Evolutionary conservation across 106 monocot species (phyloP).

Genomic region (Dendrobium nobile): DNA sequence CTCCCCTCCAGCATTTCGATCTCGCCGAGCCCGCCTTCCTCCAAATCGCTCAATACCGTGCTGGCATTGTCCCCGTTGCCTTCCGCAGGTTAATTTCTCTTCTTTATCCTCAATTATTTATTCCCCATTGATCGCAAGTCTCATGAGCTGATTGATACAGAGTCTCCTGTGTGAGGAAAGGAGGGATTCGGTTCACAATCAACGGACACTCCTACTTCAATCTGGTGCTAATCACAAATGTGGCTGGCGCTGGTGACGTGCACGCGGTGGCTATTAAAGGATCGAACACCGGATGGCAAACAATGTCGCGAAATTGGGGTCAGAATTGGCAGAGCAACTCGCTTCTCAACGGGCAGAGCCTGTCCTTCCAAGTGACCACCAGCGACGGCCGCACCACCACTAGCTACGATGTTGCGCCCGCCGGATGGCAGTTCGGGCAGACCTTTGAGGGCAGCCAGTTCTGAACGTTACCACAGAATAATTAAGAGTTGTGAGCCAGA

Average conservation of each 20-base stretch:
- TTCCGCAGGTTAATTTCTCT: constrained; percentile 22
- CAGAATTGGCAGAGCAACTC: constrained; percentile 89
- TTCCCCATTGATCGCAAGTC: too few relatives aligned
- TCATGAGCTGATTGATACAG: constrained; percentile 2
- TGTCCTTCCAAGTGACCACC: constrained; percentile 75
- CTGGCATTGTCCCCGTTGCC: constrained; percentile 42
- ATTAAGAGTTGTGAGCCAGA: not conserved
- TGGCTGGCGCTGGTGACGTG: constrained; percentile 67
- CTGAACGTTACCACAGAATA: not conserved
- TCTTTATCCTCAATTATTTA: not conserved
- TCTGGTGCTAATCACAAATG: constrained; percentile 65
- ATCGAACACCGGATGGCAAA: constrained; percentile 50
- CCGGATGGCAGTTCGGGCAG: constrained; percentile 73
- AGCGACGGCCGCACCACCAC: constrained; percentile 58
- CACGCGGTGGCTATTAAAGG: constrained; percentile 58
- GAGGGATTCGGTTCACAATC: constrained; percentile 63
- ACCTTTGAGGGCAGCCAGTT: constrained; percentile 44
- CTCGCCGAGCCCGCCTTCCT: constrained; percentile 50
- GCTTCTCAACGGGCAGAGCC: constrained; percentile 55
- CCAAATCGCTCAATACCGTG: constrained; percentile 38
- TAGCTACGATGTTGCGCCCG: constrained; percentile 43
- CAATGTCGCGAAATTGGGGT: constrained; percentile 80
- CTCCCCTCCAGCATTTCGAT: constrained; percentile 54
- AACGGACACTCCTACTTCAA: constrained; percentile 84
- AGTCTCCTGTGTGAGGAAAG: constrained; percentile 61